Evolutionary conservation across 2,329 filamentous ascomycete species (phyloP).

Genomic region (Orbilia ellipsospora): DNA sequence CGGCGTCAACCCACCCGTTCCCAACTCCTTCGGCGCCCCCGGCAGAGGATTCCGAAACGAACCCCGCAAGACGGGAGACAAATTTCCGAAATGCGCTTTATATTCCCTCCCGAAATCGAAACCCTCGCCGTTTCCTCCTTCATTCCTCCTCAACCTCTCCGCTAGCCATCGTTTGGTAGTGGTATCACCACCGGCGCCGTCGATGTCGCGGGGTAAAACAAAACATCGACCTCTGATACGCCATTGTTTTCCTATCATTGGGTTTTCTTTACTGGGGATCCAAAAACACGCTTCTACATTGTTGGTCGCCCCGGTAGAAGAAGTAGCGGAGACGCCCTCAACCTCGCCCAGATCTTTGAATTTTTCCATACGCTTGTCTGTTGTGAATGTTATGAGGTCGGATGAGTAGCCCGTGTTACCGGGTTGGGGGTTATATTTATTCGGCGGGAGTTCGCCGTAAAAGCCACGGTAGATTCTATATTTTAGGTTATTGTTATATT

Average conservation of each 20-base stretch:
- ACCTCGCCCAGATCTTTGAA: slow-evolving; percentile 74
- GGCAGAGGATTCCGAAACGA: slow-evolving; percentile 77
- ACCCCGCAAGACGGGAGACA: slow-evolving; percentile 81
- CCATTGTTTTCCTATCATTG: slow-evolving; percentile 77
- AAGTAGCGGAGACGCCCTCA: slow-evolving; percentile 67
- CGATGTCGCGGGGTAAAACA: slow-evolving; percentile 71
- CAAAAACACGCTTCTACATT: slow-evolving; percentile 83
- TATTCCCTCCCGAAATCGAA: slow-evolving; percentile 86
- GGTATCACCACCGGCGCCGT: slow-evolving; percentile 41
- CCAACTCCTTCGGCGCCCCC: slow-evolving; percentile 70
- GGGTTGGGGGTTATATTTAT: slow-evolving; percentile 77
- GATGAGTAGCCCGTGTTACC: slow-evolving; percentile 41
- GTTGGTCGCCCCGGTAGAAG: not conserved
- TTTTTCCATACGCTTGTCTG: slow-evolving; percentile 89
- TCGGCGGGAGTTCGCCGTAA: slow-evolving; percentile 78
- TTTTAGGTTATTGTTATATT: not conserved
- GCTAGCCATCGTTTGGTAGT: slow-evolving; percentile 48
- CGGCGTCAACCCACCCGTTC: slow-evolving; percentile 20
- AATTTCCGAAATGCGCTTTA: slow-evolving; percentile 88
- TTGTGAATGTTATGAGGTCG: slow-evolving; percentile 84
- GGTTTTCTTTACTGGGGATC: slow-evolving; percentile 68
- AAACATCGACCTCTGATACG: slow-evolving; percentile 80
- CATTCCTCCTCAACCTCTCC: slow-evolving; percentile 56
- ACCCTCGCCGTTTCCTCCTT: slow-evolving; percentile 61
- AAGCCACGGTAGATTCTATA: slow-evolving; percentile 81